These are phyloP conservation scores for Pneumocystis oryctolagi DNA, from an alignment of 1,139 yeast species.

Conservation along the genomic window DNA sequence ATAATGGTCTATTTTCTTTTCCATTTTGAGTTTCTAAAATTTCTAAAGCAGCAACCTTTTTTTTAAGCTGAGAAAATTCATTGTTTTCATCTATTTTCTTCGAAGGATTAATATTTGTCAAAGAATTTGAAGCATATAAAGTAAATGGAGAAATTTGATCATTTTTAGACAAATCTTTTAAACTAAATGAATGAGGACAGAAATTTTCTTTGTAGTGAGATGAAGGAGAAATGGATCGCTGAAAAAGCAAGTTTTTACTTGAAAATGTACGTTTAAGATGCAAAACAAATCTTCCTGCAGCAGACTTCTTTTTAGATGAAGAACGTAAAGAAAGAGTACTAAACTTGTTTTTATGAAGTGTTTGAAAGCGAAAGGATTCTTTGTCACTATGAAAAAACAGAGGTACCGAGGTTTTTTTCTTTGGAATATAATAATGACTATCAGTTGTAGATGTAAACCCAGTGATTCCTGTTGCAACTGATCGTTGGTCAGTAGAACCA, in stretches of 20 bases:
- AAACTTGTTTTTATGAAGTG: neutral
- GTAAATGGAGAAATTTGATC: neutral
- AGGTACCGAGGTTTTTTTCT: neutral
- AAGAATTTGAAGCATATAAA: neutral
- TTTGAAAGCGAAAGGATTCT: neutral
- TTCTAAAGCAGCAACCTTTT: neutral
- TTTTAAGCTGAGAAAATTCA: neutral
- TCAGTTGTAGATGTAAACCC: neutral
- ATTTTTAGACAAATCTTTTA: neutral
- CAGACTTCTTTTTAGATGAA: neutral
- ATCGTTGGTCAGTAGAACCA: neutral
- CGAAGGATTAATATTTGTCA: neutral
- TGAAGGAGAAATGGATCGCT: neutral
- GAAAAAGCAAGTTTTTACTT: neutral
- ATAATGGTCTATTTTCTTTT: neutral
- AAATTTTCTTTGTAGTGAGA: neutral
- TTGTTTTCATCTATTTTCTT: neutral
- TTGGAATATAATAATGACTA: neutral
- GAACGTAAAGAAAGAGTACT: neutral
- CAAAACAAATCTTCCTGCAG: neutral
- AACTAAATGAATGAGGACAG: neutral
- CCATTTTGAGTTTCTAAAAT: neutral
- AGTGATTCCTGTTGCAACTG: neutral
- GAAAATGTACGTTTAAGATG: neutral
- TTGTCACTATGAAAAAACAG: neutral